These are phyloP conservation scores for Botrytis paeoniae DNA, from an alignment of 2,329 filamentous ascomycete species.

Conservation along the genomic window DNA sequence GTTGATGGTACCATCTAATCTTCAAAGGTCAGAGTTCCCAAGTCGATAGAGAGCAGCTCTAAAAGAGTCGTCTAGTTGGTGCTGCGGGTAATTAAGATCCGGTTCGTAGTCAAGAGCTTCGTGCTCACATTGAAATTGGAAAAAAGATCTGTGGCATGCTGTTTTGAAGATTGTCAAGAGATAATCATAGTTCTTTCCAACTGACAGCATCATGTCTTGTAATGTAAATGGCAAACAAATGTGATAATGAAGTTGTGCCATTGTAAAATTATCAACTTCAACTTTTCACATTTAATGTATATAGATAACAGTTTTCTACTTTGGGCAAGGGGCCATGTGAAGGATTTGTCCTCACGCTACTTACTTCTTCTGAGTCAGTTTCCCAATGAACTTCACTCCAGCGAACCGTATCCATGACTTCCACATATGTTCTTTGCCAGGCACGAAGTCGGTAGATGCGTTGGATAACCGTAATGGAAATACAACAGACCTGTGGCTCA, in stretches of 20 bases:
- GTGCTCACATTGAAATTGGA: neutral
- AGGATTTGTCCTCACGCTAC: neutral
- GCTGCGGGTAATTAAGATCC: neutral
- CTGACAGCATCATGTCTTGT: neutral
- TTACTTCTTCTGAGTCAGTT: neutral
- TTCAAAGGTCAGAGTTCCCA: neutral
- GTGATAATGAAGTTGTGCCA: neutral
- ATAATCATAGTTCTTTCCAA: neutral
- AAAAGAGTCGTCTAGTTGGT: neutral
- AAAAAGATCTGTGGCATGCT: neutral
- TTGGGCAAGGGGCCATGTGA: no score
- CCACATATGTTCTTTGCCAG: neutral
- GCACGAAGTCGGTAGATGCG: neutral
- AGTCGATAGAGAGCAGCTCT: neutral
- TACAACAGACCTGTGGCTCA: neutral
- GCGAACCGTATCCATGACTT: neutral
- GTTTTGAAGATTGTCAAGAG: neutral
- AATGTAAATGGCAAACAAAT: neutral
- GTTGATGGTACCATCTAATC: neutral
- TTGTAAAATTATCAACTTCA: neutral
- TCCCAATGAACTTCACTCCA: neutral
- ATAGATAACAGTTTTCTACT: neutral
- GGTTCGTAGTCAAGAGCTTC: neutral
- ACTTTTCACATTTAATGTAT: neutral
- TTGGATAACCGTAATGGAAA: neutral